Evolutionary conservation across 2,329 filamentous ascomycete species (phyloP).

Genomic region (Calycina herbarum): DNA sequence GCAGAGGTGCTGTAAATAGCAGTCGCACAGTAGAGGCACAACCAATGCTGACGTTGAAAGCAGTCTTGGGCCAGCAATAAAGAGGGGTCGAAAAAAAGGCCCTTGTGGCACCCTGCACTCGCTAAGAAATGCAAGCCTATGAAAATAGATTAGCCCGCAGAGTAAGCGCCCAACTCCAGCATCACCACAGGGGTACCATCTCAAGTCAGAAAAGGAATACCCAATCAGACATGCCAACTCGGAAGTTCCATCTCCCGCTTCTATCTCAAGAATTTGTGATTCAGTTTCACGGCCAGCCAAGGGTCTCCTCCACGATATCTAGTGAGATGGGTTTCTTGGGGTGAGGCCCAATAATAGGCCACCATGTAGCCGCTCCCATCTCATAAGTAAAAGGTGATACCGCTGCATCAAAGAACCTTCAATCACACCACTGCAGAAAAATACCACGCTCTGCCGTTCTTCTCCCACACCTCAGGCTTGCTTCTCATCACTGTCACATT

Average conservation of each 20-base stretch:
- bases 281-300: slow-evolving; percentile 9
- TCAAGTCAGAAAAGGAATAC: not conserved
- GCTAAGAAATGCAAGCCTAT: not conserved
- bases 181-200: not conserved
- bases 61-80: not conserved
- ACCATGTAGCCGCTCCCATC: slow-evolving; percentile 28
- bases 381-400: slow-evolving; percentile 25
- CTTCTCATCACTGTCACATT: slow-evolving; percentile 27
- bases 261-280: not conserved
- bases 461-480: slow-evolving; percentile 13
- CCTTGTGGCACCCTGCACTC: not conserved
- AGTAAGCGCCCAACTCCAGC: slow-evolving; percentile 2
- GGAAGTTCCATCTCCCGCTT: slow-evolving; percentile 3
- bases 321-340: slow-evolving; percentile 11
- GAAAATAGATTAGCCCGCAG: not conserved
- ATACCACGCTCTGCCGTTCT: slow-evolving; percentile 8
- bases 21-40: not conserved
- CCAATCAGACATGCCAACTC: slow-evolving; percentile 5
- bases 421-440: slow-evolving; percentile 25
- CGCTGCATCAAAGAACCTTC: slow-evolving; percentile 21
- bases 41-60: slow-evolving; percentile 4
- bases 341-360: slow-evolving; percentile 33
- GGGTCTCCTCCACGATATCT: not conserved
- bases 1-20: not conserved
- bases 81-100: not conserved